Evolutionary conservation across 805 yeast species (phyloP).

Genomic region (Candida pseudofarinosa): DNA sequence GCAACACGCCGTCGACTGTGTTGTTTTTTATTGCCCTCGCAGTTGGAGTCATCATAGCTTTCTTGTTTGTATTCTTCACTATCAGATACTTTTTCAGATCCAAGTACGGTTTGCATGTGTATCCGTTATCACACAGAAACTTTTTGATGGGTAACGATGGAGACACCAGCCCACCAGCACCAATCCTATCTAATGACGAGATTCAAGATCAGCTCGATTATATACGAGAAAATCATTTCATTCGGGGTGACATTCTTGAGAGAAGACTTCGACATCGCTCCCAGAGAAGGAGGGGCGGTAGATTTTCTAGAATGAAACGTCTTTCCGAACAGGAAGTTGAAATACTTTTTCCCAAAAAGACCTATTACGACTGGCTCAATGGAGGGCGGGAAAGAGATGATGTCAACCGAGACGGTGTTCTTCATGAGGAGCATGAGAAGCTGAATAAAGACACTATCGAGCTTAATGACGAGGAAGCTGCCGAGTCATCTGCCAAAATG

Average conservation of each 20-base stretch:
- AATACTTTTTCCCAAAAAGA: slow-evolving; percentile 52
- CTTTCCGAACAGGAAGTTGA: slow-evolving; percentile 57
- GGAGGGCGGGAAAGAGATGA: slow-evolving; percentile 56
- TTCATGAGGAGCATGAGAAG: slow-evolving; percentile 29
- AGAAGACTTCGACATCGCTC: slow-evolving; percentile 28
- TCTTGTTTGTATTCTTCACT: slow-evolving; percentile 56
- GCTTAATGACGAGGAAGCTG: neutral
- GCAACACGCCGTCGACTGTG: slow-evolving; percentile 57
- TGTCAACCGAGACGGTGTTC: slow-evolving; percentile 40
- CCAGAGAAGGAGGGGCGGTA: slow-evolving; percentile 37
- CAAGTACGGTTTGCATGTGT: slow-evolving; percentile 49
- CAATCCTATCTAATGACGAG: slow-evolving; percentile 15
- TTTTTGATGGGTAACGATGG: slow-evolving; percentile 1
- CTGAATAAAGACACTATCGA: neutral
- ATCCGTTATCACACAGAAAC: slow-evolving; percentile 30
- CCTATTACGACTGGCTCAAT: slow-evolving; percentile 56
- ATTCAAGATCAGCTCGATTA: slow-evolving; percentile 34
- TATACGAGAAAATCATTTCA: slow-evolving; percentile 27
- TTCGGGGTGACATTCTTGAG: slow-evolving; percentile 28
- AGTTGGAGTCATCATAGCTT: slow-evolving; percentile 56
- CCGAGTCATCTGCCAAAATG: slow-evolving; percentile 2
- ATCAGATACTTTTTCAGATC: slow-evolving; percentile 56
- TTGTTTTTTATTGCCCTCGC: slow-evolving; percentile 61
- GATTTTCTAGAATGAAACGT: slow-evolving; percentile 47
- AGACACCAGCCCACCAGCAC: neutral